These are phyloP conservation scores for Backusella parvicylindrica DNA, from an alignment of 192 early-diverging fungal genomes.

Conservation along the genomic window DNA sequence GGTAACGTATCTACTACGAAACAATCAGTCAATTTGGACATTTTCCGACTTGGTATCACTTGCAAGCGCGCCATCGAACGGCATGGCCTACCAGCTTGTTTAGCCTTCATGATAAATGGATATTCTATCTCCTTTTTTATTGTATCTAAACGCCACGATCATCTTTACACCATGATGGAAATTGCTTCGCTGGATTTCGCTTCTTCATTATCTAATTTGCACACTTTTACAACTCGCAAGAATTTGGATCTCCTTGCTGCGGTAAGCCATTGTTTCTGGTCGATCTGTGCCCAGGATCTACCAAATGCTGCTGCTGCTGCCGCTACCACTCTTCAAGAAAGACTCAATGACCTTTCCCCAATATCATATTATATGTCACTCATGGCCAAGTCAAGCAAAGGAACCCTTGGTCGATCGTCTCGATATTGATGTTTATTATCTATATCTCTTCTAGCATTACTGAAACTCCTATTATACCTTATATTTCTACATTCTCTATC, in stretches of 20 bases:
- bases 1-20: constrained; percentile 8
- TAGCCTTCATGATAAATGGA: constrained; percentile 9
- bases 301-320: constrained; percentile 6
- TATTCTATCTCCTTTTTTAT: constrained; percentile 9
- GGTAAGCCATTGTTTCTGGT: not conserved
- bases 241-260: not conserved
- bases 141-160: constrained; percentile 3
- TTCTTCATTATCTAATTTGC: not conserved
- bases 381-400: constrained; percentile 9
- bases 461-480: not conserved
- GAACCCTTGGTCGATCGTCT: not conserved
- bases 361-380: constrained; percentile 2
- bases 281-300: not conserved
- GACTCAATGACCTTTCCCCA: not conserved
- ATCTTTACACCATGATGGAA: constrained; percentile 6
- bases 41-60: constrained; percentile 7
- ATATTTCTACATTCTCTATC: not conserved
- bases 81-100: constrained; percentile 8
- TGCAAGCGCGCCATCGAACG: constrained; percentile 5
- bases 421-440: constrained; percentile 2
- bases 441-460: constrained; percentile 8
- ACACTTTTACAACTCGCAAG: not conserved
- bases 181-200: constrained; percentile 3
- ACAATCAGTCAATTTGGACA: constrained; percentile 8
- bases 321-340: not conserved